Evolutionary conservation across 2,329 filamentous ascomycete species (phyloP).

Genomic region (Sphaerulina musiva): DNA sequence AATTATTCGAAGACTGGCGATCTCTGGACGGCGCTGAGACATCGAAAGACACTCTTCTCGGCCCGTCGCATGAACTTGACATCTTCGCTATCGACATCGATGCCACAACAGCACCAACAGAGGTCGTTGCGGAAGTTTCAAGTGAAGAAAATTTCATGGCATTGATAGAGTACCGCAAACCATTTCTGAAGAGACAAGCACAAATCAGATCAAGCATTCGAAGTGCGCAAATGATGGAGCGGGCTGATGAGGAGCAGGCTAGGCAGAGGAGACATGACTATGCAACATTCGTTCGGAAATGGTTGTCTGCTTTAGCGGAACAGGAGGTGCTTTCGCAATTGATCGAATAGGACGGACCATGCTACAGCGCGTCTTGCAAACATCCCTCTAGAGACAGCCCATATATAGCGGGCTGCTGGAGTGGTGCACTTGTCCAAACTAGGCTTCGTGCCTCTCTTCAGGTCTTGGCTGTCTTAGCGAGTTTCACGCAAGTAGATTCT

Average conservation of each 20-base stretch:
- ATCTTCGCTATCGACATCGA: conserved; percentile 34
- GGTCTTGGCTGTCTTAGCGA: no score
- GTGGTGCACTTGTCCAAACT: no score
- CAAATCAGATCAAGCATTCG: conserved; percentile 6
- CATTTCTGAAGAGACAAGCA: conserved; percentile 40
- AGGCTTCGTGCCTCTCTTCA: no score
- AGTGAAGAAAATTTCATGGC: conserved; percentile 22
- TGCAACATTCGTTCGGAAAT: conserved; percentile 53
- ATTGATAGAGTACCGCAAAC: conserved; percentile 36
- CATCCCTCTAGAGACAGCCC: no score
- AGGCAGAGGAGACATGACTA: conserved; percentile 59
- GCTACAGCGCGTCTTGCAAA: no score
- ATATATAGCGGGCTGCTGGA: no score
- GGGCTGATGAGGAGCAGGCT: conserved; percentile 49
- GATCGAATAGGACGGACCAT: conserved; percentile 10
- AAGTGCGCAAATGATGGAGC: conserved; percentile 30
- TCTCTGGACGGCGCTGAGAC: conserved; percentile 30
- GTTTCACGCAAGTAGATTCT: no score
- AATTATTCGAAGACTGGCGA: conserved; percentile 41
- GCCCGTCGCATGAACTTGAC: conserved; percentile 18
- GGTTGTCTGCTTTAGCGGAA: conserved; percentile 62
- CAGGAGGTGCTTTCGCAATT: conserved; percentile 51
- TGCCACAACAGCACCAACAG: conserved; percentile 26
- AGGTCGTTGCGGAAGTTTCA: conserved; percentile 24
- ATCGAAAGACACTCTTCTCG: conserved; percentile 19